Percentiles rank a stretch among this genome's conserved stretches.
Evolutionary conservation across 2,329 filamentous ascomycete species (phyloP).

Genomic region (Pseudocercospora fuligena): DNA sequence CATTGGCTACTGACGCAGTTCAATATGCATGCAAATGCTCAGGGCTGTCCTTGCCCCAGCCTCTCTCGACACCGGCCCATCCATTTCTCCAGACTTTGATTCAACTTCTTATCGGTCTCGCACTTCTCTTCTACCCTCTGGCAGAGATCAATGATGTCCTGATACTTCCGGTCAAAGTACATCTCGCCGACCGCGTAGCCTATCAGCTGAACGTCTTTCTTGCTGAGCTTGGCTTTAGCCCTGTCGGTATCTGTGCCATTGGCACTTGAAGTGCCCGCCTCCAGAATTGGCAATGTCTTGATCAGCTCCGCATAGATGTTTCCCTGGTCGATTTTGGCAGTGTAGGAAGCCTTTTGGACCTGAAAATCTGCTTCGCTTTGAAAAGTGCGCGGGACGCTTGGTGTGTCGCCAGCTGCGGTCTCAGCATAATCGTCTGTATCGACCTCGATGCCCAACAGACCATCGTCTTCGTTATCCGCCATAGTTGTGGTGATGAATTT

Average conservation of each 20-base stretch:
- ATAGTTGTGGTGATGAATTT: background rate
- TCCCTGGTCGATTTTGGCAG: constrained; percentile 39
- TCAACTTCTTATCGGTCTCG: constrained; percentile 32
- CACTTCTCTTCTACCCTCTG: constrained; percentile 30
- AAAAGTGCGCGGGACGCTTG: constrained; percentile 37
- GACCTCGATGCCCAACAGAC: constrained; percentile 40
- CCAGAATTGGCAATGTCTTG: constrained; percentile 27
- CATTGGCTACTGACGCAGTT: background rate
- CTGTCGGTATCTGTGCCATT: background rate
- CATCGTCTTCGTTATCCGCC: constrained; percentile 21
- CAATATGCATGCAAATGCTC: background rate
- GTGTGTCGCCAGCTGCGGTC: constrained; percentile 32
- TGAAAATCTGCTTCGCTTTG: constrained; percentile 41
- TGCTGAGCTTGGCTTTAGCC: constrained; percentile 32
- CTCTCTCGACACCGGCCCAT: constrained; percentile 14
- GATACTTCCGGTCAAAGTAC: constrained; percentile 62
- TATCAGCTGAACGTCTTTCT: constrained; percentile 44
- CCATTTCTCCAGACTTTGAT: constrained; percentile 34
- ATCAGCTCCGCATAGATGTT: constrained; percentile 31
- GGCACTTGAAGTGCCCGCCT: background rate
- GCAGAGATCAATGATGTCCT: constrained; percentile 43
- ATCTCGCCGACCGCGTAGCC: constrained; percentile 63
- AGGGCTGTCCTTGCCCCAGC: background rate
- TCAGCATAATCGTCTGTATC: constrained; percentile 41
- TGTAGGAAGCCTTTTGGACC: constrained; percentile 37